Evolutionary conservation across 1,284 basidiomycete genomes (phyloP), one percentile per base, ranked within the genome.

Genomic region (Rhodotorula sp.): DNA sequence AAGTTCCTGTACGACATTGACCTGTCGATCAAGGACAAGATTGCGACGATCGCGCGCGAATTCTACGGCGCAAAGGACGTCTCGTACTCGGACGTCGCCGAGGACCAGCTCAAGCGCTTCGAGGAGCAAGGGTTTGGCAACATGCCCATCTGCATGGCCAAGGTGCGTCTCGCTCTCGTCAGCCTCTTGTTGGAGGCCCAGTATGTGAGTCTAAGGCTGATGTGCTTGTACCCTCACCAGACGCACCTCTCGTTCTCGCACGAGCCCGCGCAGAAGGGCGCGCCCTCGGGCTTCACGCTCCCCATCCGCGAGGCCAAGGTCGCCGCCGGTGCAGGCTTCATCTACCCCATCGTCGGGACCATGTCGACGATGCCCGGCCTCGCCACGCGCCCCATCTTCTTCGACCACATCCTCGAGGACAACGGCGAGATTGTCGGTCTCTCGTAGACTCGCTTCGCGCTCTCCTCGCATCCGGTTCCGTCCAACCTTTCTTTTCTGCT

Each of bases 301-400:
- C 95, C 96, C 14, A 95, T 99, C 80, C 89, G 92, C 56, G 88
- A 90, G 71, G 92, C 97, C 64, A 87, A 92, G 69, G 85, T 97
- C 41, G 91, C 92, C 19, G 96, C 93, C 9, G 97, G 96, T 59
- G 95, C 96, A 64, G 92, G 92, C 48, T 97, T 99, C 87, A 84
- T 99, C 75, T 97, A 97, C 83, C 95, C 95, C 52, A 50, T 69
- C 21, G 55, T 71, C n/a, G 72, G 72, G 23, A 91, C 93, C 82
- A 95, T 96, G 92, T 91, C 93, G 82, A 97, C 94, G 71, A 97
- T 99, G 93, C 96, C 97, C 55, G 96, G 96, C 75, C 86, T 98
- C 55, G 92, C 90, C 45, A 97, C 95, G 5, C 57, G 73, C 41
- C 75, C 75, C 41, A 69, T 70, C 25, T 78, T 74, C 71, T 78